Percentiles rank a stretch among this genome's conserved stretches.
phyloP scores from a whole-genome alignment of 805 yeast species.

The Saccharomycopsis fibuligera region DNA sequence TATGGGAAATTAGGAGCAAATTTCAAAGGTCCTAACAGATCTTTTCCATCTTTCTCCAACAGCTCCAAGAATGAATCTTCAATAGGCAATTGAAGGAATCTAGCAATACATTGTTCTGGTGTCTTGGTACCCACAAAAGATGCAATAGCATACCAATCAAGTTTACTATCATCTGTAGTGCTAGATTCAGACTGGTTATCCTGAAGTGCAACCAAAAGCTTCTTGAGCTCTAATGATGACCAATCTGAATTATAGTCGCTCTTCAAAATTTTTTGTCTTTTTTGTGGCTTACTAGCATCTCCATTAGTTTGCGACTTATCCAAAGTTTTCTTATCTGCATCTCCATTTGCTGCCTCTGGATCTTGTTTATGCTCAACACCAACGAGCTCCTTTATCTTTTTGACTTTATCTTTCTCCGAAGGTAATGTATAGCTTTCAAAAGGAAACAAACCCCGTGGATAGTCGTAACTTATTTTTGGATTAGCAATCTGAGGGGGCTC shows the following conservation, averaged over 20 bases:
- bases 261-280: conserved; percentile 33
- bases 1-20: conserved; percentile 82
- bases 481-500: conserved; percentile 25
- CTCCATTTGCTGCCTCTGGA: conserved; percentile 14
- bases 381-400: conserved; percentile 35
- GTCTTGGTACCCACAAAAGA: conserved; percentile 60
- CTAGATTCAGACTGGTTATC: conserved; percentile 8
- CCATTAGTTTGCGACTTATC: conserved; percentile 4
- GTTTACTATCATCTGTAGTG: conserved; percentile 27
- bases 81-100: conserved; percentile 73
- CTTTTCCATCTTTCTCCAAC: conserved; percentile 28
- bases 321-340: conserved; percentile 6
- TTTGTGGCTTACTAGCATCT: conserved; percentile 24
- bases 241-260: conserved; percentile 41
- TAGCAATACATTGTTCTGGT: conserved; percentile 71
- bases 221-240: conserved; percentile 58
- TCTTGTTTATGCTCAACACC: conserved; percentile 19
- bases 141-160: conserved; percentile 78
- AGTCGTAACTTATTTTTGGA: conserved; percentile 60
- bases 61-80: conserved; percentile 61
- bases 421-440: conserved; percentile 75
- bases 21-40: conserved; percentile 65
- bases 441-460: conserved; percentile 90
- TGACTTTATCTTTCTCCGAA: conserved; percentile 33
- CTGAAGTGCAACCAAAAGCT: conserved; percentile 35